A percentile compares a stretch with the other conserved stretches of the same genome.
Conservation (phyloP, 2,329 filamentous ascomycete genomes). For the Fusarium proliferatum region DNA sequence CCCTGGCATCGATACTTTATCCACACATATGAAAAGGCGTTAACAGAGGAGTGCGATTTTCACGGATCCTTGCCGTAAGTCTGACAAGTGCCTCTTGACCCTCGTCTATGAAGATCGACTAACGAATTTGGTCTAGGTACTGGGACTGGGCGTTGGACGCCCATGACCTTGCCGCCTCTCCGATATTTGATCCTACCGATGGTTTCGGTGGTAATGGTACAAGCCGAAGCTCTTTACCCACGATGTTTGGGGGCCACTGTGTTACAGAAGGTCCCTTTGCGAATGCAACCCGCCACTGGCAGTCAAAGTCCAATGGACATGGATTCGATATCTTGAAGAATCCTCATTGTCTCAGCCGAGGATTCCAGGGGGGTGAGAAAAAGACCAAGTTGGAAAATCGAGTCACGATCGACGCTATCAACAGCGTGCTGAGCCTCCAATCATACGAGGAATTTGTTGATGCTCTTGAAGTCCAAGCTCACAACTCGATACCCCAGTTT, state of each 20-base stretch:
- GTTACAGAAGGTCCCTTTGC: neutral
- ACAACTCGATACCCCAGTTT: neutral
- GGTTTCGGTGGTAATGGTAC: neutral
- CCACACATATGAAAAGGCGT: neutral
- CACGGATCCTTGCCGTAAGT: neutral
- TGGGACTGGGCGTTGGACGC: neutral
- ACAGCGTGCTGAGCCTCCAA: accelerated
- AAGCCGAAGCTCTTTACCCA: neutral
- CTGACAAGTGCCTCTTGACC: no score
- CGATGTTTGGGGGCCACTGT: neutral
- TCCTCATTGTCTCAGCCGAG: neutral
- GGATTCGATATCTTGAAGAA: neutral
- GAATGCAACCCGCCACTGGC: neutral
- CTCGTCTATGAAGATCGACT: neutral
- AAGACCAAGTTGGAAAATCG: neutral
- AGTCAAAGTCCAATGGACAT: neutral
- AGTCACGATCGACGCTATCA: neutral
- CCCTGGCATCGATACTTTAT: neutral
- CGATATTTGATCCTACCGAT: neutral
- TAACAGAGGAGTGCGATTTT: neutral
- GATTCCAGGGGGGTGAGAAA: neutral
- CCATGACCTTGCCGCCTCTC: neutral
- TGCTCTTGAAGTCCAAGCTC: neutral
- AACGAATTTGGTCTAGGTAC: neutral
- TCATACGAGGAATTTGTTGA: neutral